Base-by-base conservation (phyloP, 2,329 filamentous ascomycete genomes). In the Botrytis paeoniae region DNA sequence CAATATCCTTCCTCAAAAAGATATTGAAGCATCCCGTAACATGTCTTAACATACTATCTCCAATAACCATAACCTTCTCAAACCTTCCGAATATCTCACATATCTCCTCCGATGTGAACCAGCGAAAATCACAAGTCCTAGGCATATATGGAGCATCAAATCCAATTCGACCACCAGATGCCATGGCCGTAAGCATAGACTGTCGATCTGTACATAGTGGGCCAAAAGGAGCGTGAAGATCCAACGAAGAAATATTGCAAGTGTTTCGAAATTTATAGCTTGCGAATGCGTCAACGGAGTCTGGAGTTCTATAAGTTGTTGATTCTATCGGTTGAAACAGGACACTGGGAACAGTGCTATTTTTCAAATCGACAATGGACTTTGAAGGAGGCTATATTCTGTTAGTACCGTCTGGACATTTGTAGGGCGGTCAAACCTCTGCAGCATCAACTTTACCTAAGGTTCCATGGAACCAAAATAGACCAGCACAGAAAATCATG, bases 11-110 rank as follows among this genome's bases (percentile, higher is more conserved):
- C 10, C 84, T 79, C 45, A 86, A 76, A 54, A 86, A 77, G 9
- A 86, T 81, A 73, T 86, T 85, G 70, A 86, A 75, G 59, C 84
- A 84, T 0, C 84, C 85, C 48, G 85, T 83, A 20, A 86, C 81
- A 77, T 86, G 85, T 59, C 84, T 80, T 76, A 86, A 77, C 84
- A 86, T 86, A 22, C 84, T 85, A 75, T 86, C 84, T 6, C 84
- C 85, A 9, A 85, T 78, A n/a, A 86, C 77, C 59, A 86, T 78
- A 51, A 86, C 82, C 73, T 84, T 85, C 32, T 84, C 83, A 74
- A 85, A 86, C 4, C 84, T 80, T 22, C 80, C 80, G 20, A 86
- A 75, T 45, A 85, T 84, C 71, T 84, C 81, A 73, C 85, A 86
- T 14, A 83, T 80, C 74, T 86, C 83, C 70, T 82, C 79, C 1